These are phyloP conservation scores for Aureobasidium sp. DNA, from an alignment of 2,329 filamentous ascomycete genomes.

Conservation along the genomic window DNA sequence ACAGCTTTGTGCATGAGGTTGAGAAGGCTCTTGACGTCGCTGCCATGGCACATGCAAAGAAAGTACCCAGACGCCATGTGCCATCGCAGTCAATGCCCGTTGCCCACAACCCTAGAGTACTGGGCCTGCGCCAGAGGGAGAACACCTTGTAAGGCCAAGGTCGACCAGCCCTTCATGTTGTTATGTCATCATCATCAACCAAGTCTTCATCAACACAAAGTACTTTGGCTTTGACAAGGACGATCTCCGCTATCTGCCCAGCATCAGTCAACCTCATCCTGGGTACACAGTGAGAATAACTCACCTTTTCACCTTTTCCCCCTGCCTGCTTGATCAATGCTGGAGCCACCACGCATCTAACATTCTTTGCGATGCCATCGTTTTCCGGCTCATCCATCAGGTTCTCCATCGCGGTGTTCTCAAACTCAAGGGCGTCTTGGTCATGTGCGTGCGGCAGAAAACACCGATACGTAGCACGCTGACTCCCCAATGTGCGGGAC, in stretches of 20 bases:
- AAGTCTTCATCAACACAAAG: slow-evolving; percentile 35
- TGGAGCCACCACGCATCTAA: slow-evolving; percentile 56
- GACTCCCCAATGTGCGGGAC: slow-evolving; percentile 24
- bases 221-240: slow-evolving; percentile 58
- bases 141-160: slow-evolving; percentile 17
- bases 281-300: not conserved
- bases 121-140: slow-evolving; percentile 15
- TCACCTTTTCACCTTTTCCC: slow-evolving; percentile 49
- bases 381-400: slow-evolving; percentile 46
- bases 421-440: slow-evolving; percentile 45
- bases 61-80: not conserved
- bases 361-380: slow-evolving; percentile 34
- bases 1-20: not conserved
- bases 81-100: slow-evolving; percentile 4
- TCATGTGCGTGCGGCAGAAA: slow-evolving; percentile 19
- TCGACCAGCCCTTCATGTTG: no score
- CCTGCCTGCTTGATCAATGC: slow-evolving; percentile 56
- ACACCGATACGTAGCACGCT: slow-evolving; percentile 25
- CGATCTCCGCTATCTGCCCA: slow-evolving; percentile 43
- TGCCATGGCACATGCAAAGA: not conserved
- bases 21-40: not conserved
- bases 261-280: not conserved
- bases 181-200: not conserved
- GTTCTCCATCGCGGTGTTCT: slow-evolving; percentile 55
- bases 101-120: not conserved